Percentiles rank a stretch among this genome's conserved stretches.
These are phyloP conservation scores for Pseudocercospora pini-densiflorae DNA, from an alignment of 2,329 filamentous ascomycete genomes.

Conservation along the genomic window DNA sequence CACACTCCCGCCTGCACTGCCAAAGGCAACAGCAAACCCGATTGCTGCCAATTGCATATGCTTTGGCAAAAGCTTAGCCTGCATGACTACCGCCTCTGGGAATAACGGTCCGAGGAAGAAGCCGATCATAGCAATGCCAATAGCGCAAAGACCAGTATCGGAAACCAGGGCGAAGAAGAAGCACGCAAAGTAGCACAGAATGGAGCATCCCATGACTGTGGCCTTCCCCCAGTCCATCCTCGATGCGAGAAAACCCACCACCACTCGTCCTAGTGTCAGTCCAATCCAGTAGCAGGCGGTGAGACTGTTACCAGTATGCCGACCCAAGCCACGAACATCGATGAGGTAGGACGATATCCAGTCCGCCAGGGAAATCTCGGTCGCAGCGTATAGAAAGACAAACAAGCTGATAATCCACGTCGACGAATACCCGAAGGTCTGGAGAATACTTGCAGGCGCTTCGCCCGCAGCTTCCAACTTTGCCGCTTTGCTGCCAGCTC, in stretches of 20 bases:
- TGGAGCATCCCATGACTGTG: conserved; percentile 8
- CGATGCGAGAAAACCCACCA: conserved; percentile 23
- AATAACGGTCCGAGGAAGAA: conserved; percentile 31
- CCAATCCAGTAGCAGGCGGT: conserved; percentile 27
- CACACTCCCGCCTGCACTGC: conserved; percentile 38
- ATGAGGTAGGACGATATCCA: conserved; percentile 21
- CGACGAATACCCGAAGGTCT: conserved; percentile 40
- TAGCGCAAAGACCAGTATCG: conserved; percentile 10
- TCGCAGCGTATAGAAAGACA: conserved; percentile 15
- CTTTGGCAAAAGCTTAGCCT: conserved; percentile 22
- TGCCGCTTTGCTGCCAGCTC: conserved; percentile 11
- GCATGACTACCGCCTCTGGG: conserved; percentile 22
- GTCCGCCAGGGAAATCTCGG: conserved; percentile 14
- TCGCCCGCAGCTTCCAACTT: conserved; percentile 2
- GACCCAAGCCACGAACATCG: conserved; percentile 11
- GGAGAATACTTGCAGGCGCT: conserved; percentile 1
- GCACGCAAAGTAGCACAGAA: conserved; percentile 12
- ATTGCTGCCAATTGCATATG: conserved; percentile 23
- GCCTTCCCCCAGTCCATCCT: conserved; percentile 12
- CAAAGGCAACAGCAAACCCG: conserved; percentile 25
- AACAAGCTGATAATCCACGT: conserved; percentile 18
- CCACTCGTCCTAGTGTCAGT: conserved; percentile 21
- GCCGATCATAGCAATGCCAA: conserved; percentile 15
- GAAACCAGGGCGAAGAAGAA: conserved; percentile 14
- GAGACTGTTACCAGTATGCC: conserved; percentile 18